A percentile compares a stretch with the other conserved stretches of the same genome.
Evolutionary conservation across 306 rosid species (phyloP).

Genomic region (Lupinus albus): DNA sequence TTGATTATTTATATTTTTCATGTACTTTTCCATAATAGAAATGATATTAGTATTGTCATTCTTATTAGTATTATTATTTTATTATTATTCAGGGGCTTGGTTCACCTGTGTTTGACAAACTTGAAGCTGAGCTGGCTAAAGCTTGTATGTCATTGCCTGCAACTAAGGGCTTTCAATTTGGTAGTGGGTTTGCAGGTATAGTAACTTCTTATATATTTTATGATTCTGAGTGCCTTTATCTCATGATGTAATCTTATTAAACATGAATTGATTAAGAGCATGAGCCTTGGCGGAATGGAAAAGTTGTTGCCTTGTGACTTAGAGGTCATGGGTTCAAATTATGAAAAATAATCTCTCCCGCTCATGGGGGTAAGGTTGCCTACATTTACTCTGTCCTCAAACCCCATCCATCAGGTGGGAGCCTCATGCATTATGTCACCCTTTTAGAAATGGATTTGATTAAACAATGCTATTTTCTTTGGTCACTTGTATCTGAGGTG

Average conservation of each 20-base stretch:
- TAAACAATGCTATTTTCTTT: conserved; percentile 27
- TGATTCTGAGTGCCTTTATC: conserved; percentile 22
- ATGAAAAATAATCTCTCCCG: no score
- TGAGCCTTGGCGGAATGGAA: no score
- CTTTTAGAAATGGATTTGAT: conserved; percentile 6
- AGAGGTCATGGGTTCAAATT: no score
- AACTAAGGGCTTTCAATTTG: conserved; percentile 92
- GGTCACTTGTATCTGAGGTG: conserved; percentile 27
- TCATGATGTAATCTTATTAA: conserved; percentile 12
- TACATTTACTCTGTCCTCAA: no score
- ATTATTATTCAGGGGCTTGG: conserved; percentile 92
- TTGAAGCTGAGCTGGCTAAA: conserved; percentile 94
- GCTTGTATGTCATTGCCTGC: conserved; percentile 96
- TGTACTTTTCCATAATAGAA: conserved; percentile 19
- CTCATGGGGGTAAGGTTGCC: no score
- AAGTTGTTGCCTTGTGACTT: no score
- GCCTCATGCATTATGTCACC: no score
- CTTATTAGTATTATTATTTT: no score
- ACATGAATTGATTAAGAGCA: no score
- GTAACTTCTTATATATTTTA: conserved; percentile 26
- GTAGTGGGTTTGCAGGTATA: conserved; percentile 95
- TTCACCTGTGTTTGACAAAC: conserved; percentile 98
- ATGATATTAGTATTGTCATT: conserved; percentile 15
- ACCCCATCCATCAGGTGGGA: no score
- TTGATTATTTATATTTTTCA: conserved; percentile 12